phyloP scores from a whole-genome alignment of 768 basidiomycete species.

The Boletus pseudopeckii region DNA sequence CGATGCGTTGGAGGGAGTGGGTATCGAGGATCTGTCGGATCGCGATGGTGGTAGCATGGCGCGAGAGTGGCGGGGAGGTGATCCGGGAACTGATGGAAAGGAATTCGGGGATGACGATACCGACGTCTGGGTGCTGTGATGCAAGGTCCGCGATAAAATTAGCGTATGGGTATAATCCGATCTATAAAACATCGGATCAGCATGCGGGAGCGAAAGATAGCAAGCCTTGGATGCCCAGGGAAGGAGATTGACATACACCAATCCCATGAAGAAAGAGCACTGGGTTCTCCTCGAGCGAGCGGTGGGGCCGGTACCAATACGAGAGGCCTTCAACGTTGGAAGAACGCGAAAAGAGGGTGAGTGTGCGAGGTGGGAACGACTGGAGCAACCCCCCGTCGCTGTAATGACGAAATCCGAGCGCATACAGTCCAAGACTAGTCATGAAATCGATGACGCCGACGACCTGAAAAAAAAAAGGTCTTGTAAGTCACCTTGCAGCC shows the following conservation, averaged over 20 bases:
- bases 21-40: slow-evolving; percentile 44
- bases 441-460: slow-evolving; percentile 48
- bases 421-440: slow-evolving; percentile 38
- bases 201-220: background rate
- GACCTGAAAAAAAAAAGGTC: slow-evolving; percentile 36
- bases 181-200: slow-evolving; percentile 35
- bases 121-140: slow-evolving; percentile 44
- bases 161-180: slow-evolving; percentile 58
- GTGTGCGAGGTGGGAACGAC: slow-evolving; percentile 53
- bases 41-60: slow-evolving; percentile 39
- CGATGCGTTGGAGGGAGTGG: slow-evolving; percentile 37
- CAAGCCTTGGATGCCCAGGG: background rate
- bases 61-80: slow-evolving; percentile 46
- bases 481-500: background rate
- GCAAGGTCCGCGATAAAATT: slow-evolving; percentile 48
- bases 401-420: slow-evolving; percentile 54
- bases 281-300: slow-evolving; percentile 43
- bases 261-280: slow-evolving; percentile 68
- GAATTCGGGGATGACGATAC: slow-evolving; percentile 58
- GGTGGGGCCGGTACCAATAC: slow-evolving; percentile 52
- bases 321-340: slow-evolving; percentile 36
- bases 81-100: slow-evolving; percentile 62
- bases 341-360: slow-evolving; percentile 41
- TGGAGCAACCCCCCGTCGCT: slow-evolving; percentile 33
- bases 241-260: slow-evolving; percentile 40